Evolutionary conservation across 2,329 filamentous ascomycete genomes (phyloP).

Genomic region (Coniella vitis): DNA sequence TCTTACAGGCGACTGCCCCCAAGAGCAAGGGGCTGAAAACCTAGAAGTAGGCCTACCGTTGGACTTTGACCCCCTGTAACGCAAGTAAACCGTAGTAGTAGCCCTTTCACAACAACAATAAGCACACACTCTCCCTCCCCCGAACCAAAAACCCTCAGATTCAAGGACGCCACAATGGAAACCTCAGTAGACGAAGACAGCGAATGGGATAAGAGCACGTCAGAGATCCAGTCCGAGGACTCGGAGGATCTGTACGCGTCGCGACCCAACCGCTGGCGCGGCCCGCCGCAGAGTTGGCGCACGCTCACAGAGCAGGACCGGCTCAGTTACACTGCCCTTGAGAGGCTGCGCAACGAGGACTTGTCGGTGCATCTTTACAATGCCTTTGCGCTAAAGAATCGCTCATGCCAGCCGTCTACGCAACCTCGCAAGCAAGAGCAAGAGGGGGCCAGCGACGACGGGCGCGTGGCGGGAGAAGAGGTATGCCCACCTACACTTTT

Average conservation of each 20-base stretch:
- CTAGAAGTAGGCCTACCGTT: too few species aligned
- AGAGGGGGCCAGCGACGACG: too few species aligned
- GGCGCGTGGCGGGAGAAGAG: too few species aligned
- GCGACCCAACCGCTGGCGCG: slow-evolving; percentile 68
- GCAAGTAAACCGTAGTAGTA: too few species aligned
- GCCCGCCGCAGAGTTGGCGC: slow-evolving; percentile 61
- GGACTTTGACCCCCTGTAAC: too few species aligned
- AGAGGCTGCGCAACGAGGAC: slow-evolving; percentile 57
- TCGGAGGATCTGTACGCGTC: slow-evolving; percentile 40
- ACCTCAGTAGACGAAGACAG: slow-evolving; percentile 18
- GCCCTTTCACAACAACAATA: not conserved
- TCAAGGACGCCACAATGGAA: slow-evolving; percentile 12
- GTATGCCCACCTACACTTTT: too few species aligned
- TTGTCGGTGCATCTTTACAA: slow-evolving; percentile 75
- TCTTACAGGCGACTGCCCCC: too few species aligned
- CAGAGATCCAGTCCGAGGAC: slow-evolving; percentile 39
- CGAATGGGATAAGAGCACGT: slow-evolving; percentile 38
- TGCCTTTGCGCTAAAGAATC: slow-evolving; percentile 58
- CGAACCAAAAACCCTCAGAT: not conserved
- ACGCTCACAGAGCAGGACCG: slow-evolving; percentile 55
- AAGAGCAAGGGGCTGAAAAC: too few species aligned
- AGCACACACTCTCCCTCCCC: not conserved
- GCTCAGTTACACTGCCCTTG: slow-evolving; percentile 55
- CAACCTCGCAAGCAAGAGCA: too few species aligned
- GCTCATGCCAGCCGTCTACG: slow-evolving; percentile 18